Conservation (phyloP, 805 yeast species). For the Yueomyces sinensis region DNA sequence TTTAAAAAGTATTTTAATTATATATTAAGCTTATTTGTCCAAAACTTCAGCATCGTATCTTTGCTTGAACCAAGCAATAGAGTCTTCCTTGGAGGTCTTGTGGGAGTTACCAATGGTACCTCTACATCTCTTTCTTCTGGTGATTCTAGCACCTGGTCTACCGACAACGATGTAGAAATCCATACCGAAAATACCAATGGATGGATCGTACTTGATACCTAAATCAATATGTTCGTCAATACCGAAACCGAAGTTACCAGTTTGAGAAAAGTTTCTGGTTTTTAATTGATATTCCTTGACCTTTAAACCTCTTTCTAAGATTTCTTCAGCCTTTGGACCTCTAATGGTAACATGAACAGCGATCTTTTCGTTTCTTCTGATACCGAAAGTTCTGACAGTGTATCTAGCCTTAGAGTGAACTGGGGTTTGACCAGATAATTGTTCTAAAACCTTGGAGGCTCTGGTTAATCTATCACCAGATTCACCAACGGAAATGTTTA, state of each 20-base stretch:
- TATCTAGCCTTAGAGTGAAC: slow-evolving; percentile 99
- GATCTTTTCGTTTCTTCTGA: slow-evolving; percentile 99
- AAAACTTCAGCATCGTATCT: slow-evolving; percentile 98
- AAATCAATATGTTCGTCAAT: slow-evolving; percentile 98
- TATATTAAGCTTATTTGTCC: slow-evolving; percentile 41
- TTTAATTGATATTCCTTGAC: slow-evolving; percentile 98
- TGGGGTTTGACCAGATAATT: slow-evolving; percentile 99
- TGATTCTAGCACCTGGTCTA: slow-evolving; percentile 97
- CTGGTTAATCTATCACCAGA: slow-evolving; percentile 99
- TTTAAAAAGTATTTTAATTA: no score
- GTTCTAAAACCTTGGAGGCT: slow-evolving; percentile 99
- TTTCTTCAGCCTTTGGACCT: slow-evolving; percentile 99
- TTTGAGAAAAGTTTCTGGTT: slow-evolving; percentile 89
- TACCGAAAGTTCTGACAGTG: slow-evolving; percentile 99
- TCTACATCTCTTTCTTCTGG: slow-evolving; percentile 96
- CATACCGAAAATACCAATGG: slow-evolving; percentile 99
- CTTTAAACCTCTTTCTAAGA: slow-evolving; percentile 98
- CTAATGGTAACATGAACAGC: slow-evolving; percentile 98
- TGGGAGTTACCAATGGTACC: slow-evolving; percentile 84
- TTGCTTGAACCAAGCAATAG: slow-evolving; percentile 98
- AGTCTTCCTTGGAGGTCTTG: slow-evolving; percentile 83
- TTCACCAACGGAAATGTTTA: slow-evolving; percentile 99
- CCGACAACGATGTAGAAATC: slow-evolving; percentile 99
- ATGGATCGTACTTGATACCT: slow-evolving; percentile 99
- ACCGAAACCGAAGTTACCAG: slow-evolving; percentile 99